phyloP scores from a whole-genome alignment of 805 yeast species.

The Clavispora vitiphila region DNA sequence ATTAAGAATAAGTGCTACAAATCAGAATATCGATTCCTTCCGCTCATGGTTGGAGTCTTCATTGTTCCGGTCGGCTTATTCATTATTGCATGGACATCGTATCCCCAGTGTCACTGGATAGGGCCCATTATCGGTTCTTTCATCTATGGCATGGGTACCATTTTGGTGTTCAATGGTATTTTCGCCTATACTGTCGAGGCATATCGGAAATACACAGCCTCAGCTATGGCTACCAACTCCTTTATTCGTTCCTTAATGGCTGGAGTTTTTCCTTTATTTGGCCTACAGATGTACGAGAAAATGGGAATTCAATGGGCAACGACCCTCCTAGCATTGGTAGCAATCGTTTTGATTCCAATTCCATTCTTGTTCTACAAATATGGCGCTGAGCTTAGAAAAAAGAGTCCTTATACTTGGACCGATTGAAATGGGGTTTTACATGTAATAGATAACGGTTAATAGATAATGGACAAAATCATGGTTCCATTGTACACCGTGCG shows the following conservation, averaged over 20 bases:
- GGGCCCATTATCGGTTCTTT: slow-evolving; percentile 12
- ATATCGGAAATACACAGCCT: slow-evolving; percentile 12
- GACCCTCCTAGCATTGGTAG: slow-evolving; percentile 8
- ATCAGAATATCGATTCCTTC: slow-evolving; percentile 9
- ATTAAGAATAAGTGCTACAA: slow-evolving; percentile 5
- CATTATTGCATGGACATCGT: slow-evolving; percentile 13
- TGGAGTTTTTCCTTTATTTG: slow-evolving; percentile 11
- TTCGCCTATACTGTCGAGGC: slow-evolving; percentile 13
- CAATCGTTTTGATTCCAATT: slow-evolving; percentile 8
- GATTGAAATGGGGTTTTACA: slow-evolving; percentile 1
- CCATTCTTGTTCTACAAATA: slow-evolving; percentile 11
- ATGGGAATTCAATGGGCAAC: slow-evolving; percentile 15
- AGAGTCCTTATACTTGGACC: slow-evolving; percentile 24
- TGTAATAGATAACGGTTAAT: neutral
- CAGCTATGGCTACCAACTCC: slow-evolving; percentile 15
- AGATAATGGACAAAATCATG: too few relatives aligned
- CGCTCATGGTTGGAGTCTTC: slow-evolving; percentile 11
- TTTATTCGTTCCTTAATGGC: slow-evolving; percentile 11
- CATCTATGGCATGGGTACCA: slow-evolving; percentile 11
- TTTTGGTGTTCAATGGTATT: slow-evolving; percentile 12
- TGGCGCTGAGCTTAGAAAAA: slow-evolving; percentile 18
- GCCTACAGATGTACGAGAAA: slow-evolving; percentile 11
- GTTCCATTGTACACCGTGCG: too few relatives aligned
- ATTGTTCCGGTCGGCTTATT: slow-evolving; percentile 13
- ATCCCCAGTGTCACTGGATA: slow-evolving; percentile 10